Conservation (phyloP, 2,329 filamentous ascomycete species). For the Aspergillus sclerotialis region DNA sequence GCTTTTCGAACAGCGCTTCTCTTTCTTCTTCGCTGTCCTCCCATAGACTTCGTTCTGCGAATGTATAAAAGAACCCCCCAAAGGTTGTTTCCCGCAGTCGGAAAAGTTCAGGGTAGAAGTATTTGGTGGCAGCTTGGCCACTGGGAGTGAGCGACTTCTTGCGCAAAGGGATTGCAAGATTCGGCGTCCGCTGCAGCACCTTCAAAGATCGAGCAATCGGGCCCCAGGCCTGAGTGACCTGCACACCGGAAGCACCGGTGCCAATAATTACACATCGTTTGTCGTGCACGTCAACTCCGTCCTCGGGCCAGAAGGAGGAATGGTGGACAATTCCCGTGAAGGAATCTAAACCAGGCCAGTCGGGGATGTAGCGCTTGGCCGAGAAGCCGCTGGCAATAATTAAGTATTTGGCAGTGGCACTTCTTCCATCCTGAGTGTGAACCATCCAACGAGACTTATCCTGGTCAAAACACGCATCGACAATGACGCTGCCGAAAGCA, state of each 20-base stretch:
- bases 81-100: conserved; percentile 47
- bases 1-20: conserved; percentile 42
- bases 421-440: too few species aligned
- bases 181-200: conserved; percentile 62
- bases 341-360: conserved; percentile 27
- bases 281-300: conserved; percentile 38
- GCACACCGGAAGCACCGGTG: conserved; percentile 49
- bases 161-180: conserved; percentile 57
- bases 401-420: conserved; percentile 38
- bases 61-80: conserved; percentile 54
- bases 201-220: conserved; percentile 46
- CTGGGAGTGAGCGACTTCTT: conserved; percentile 41
- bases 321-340: conserved; percentile 51
- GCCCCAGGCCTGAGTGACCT: conserved; percentile 54
- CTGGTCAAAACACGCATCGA: conserved; percentile 38
- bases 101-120: conserved; percentile 47
- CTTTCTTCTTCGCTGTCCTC: conserved; percentile 48
- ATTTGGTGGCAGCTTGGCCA: conserved; percentile 45
- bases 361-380: conserved; percentile 38
- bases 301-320: conserved; percentile 49
- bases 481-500: conserved; percentile 39
- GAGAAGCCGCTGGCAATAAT: conserved; percentile 43
- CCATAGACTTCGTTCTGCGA: conserved; percentile 48
- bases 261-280: conserved; percentile 50
- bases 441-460: too few species aligned